Evolutionary conservation across 192 early-diverging fungal species (phyloP), one percentile per base, ranked within the genome.

Genomic region (Fimicolochytrium jonesii): DNA sequence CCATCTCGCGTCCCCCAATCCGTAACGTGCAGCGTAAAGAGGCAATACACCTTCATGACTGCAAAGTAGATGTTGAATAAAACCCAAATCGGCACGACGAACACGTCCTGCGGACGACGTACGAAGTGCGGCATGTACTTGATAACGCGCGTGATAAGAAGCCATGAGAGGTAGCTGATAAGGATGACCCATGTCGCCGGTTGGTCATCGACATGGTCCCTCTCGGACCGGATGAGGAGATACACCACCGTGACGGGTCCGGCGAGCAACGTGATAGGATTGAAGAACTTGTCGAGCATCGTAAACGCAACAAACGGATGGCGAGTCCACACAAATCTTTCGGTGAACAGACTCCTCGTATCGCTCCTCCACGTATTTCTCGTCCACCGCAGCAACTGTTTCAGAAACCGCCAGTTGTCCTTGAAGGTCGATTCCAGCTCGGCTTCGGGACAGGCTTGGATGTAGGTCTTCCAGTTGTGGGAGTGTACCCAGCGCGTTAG

Each of bases 201-300:
- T 52, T 15, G 64, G 50, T 26, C 47, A 22, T 29, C 67, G 15
- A n/a, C 15, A 29, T 59, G 37, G 18, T 33, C 31, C 4, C 15
- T 33, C 17, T 30, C 18, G 11, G 69, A 59, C 57, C 76, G 78
- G 13, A 71, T 47, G n/a, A 64, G 43, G 59, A 87, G 77, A 25
- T 80, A 76, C 33, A 64, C 59, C 11, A 88, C 84, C 0, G 83
- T 76, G 3, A 82, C 66, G 0, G 87, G 87, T 0, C 87, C 87
- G 18, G 80, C 74, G 18, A 88, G 76, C 6, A 88, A 67, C 0
- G 87, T 88, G 57, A 88, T 70, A 0, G 87, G 87, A 48, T 88
- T 88, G 56, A 88, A 85, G 39, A 88, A 72, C 67, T 88, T 88
- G 69, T 88, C 87, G 23, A 88, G 61, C 87, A 88, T 88, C 0